A percentile compares a stretch with the other conserved stretches of the same genome.
These are phyloP conservation scores for Rhizoclosmatium globosum DNA, from an alignment of 192 early-diverging fungal genomes.

Conservation along the genomic window DNA sequence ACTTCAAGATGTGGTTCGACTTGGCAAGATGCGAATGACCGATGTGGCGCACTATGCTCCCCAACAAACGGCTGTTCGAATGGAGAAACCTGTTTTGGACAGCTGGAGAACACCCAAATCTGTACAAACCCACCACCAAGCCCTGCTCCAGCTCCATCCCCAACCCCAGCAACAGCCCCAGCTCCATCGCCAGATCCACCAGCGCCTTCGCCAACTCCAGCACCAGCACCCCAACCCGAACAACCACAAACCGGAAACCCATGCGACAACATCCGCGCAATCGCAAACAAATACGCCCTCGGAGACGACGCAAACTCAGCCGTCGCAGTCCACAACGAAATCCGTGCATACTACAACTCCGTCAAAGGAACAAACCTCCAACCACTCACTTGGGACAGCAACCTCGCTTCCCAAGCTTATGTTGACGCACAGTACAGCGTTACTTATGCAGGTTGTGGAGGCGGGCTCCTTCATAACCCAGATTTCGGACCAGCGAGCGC, in stretches of 20 bases:
- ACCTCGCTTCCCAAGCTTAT: slow-evolving; percentile 5
- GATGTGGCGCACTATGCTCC: neutral
- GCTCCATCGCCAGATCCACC: neutral
- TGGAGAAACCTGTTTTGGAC: neutral
- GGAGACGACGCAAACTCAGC: neutral
- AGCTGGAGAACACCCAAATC: neutral
- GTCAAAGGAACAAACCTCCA: neutral
- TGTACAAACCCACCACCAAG: neutral
- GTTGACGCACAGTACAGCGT: slow-evolving; percentile 15
- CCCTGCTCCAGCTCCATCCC: neutral
- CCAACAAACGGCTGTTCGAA: neutral
- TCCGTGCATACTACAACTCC: neutral
- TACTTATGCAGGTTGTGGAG: neutral
- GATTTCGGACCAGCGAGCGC: slow-evolving; percentile 1
- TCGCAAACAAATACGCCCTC: neutral
- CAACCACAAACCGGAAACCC: slow-evolving; percentile 2
- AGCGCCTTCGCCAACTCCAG: neutral
- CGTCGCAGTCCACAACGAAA: slow-evolving; percentile 13
- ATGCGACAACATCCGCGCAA: neutral
- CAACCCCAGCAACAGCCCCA: neutral
- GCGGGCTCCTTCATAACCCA: slow-evolving; percentile 10
- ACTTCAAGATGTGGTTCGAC: too few species aligned
- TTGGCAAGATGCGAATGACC: too few species aligned
- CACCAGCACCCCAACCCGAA: neutral
- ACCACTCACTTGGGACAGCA: neutral